Percentiles rank a stretch among this genome's conserved stretches.
phyloP scores from a whole-genome alignment of 495 filamentous ascomycete species.

The Parmelia sp. region DNA sequence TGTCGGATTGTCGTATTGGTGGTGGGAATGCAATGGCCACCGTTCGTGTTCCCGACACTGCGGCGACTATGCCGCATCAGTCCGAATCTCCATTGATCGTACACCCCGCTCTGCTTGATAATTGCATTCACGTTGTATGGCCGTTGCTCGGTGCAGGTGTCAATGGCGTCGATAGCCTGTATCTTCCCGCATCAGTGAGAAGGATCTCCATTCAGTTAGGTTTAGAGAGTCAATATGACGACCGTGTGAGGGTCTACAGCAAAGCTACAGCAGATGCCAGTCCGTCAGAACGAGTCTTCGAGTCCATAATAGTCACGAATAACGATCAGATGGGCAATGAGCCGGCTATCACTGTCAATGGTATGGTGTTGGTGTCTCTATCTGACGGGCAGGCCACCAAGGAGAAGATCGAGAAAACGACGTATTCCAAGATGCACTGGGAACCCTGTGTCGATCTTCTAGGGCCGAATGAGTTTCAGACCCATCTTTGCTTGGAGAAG shows the following conservation, averaged over 20 bases:
- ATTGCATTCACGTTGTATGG: constrained; percentile 22
- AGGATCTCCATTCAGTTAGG: background rate
- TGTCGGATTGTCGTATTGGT: background rate
- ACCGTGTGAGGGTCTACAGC: constrained; percentile 31
- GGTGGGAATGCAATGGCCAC: constrained; percentile 25
- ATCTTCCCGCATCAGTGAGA: constrained; percentile 26
- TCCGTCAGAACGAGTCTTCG: constrained; percentile 26
- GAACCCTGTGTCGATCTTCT: constrained; percentile 41
- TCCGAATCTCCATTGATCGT: constrained; percentile 7
- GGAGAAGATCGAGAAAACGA: background rate
- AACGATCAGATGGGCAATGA: too few species aligned
- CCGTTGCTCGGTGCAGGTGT: constrained; percentile 28
- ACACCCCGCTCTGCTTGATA: constrained; percentile 8
- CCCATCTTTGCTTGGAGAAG: background rate
- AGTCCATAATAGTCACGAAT: background rate
- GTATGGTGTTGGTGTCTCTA: background rate
- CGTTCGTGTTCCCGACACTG: constrained; percentile 41
- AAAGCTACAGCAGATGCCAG: constrained; percentile 27
- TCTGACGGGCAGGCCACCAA: constrained; percentile 3
- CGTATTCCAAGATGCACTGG: constrained; percentile 45
- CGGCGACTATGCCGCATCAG: constrained; percentile 39
- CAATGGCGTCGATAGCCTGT: constrained; percentile 20
- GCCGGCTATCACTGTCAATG: background rate
- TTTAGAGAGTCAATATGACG: background rate
- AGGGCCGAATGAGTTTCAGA: constrained; percentile 25